Conservation (phyloP, 352 stramenopile genomes). For the Phytophthora tentaculata region DNA sequence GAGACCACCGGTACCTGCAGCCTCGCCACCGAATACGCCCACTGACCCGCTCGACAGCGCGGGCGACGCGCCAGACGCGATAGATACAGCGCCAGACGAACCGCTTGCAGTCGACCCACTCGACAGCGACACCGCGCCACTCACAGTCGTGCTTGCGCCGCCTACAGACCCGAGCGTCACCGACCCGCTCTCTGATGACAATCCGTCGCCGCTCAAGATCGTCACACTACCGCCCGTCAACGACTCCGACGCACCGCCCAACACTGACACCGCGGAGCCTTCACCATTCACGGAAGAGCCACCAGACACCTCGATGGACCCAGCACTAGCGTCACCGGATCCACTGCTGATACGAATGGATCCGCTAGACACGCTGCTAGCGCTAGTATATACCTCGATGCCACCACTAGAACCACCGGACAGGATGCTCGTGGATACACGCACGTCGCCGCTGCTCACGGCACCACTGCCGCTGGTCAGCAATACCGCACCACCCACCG, state of each 20-base stretch:
- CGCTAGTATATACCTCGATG: conserved; percentile 22
- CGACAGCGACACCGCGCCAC: conserved; percentile 10
- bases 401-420: no score
- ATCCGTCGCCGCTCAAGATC: conserved; percentile 21
- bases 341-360: conserved; percentile 28
- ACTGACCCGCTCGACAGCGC: conserved; percentile 21
- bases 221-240: conserved; percentile 31
- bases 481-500: no score
- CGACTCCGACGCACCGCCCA: conserved; percentile 27
- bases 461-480: no score
- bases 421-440: no score
- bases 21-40: no score
- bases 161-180: conserved; percentile 20
- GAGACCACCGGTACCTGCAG: no score
- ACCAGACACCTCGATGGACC: conserved; percentile 31
- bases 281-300: conserved; percentile 32
- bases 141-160: background rate
- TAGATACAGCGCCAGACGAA: no score
- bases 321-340: conserved; percentile 28
- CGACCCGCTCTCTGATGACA: conserved; percentile 10
- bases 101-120: no score
- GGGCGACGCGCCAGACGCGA: background rate
- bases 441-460: no score
- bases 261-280: conserved; percentile 29
- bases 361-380: conserved; percentile 28